Evolutionary conservation across 2,329 filamentous ascomycete species (phyloP).

Genomic region (Neofusicoccum umdonicola): DNA sequence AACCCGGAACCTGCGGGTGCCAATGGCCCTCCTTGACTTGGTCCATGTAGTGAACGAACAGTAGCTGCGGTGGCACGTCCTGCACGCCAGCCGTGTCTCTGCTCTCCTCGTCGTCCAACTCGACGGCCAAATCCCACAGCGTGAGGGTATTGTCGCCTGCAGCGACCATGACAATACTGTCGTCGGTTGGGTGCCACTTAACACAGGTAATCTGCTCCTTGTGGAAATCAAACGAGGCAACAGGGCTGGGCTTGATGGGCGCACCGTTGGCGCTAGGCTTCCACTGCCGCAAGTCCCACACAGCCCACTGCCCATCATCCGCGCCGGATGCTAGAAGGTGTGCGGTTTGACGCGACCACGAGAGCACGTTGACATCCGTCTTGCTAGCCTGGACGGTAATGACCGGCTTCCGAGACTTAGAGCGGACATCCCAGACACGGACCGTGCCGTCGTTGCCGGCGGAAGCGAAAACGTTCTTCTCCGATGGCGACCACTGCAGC

Average conservation of each 20-base stretch:
- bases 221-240: constrained; percentile 94
- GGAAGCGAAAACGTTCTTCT: constrained; percentile 91
- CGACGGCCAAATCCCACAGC: constrained; percentile 93
- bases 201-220: constrained; percentile 94
- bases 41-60: constrained; percentile 96
- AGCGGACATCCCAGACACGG: constrained; percentile 92
- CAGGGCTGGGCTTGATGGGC: constrained; percentile 64
- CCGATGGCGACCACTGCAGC: constrained; percentile 92
- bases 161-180: constrained; percentile 90
- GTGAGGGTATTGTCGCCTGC: constrained; percentile 93
- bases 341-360: constrained; percentile 84
- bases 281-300: constrained; percentile 97
- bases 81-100: constrained; percentile 81
- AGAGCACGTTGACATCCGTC: constrained; percentile 93
- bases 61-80: constrained; percentile 87
- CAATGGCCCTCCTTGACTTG: constrained; percentile 95
- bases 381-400: constrained; percentile 80
- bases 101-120: constrained; percentile 95
- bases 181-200: constrained; percentile 96
- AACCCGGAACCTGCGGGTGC: constrained; percentile 93
- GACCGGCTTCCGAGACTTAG: constrained; percentile 84
- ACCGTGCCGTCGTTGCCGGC: constrained; percentile 92
- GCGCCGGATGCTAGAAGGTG: constrained; percentile 90
- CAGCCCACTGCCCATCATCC: constrained; percentile 89
- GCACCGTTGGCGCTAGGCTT: constrained; percentile 61